These are phyloP conservation scores for Plantago rigida DNA, from an alignment of 305 asterid species.

Conservation along the genomic window DNA sequence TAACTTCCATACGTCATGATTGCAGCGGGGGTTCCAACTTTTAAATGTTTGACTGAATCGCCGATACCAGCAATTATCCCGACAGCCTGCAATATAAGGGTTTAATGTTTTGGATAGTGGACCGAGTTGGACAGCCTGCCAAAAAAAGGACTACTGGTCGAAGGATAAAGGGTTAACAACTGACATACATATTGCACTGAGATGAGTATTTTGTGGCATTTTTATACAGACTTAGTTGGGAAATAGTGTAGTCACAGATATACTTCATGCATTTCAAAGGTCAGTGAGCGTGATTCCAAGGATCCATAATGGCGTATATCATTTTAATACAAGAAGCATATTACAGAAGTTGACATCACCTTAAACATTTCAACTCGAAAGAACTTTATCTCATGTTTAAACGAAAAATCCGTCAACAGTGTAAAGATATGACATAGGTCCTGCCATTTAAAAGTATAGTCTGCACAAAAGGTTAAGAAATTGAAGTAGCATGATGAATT, in stretches of 20 bases:
- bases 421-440: background rate
- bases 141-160: background rate
- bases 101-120: conserved; percentile 17
- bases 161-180: background rate
- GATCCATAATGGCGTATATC: background rate
- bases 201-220: background rate
- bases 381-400: background rate
- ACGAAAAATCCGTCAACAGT: background rate
- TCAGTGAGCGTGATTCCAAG: background rate
- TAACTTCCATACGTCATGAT: conserved; percentile 84
- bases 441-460: background rate
- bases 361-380: background rate
- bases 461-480: background rate
- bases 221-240: background rate
- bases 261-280: background rate
- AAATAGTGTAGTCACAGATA: background rate
- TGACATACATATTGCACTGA: conserved; percentile 7
- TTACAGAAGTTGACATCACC: background rate
- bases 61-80: conserved; percentile 89
- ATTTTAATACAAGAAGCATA: background rate
- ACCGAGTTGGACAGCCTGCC: background rate
- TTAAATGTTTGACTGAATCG: conserved; percentile 65
- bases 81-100: conserved; percentile 57
- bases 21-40: conserved; percentile 93
- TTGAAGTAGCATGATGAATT: conserved; percentile 12